A percentile compares a stretch with the other conserved stretches of the same genome.
Conservation (phyloP, 164 flowering plant genomes). For the Berberis vulgaris region DNA sequence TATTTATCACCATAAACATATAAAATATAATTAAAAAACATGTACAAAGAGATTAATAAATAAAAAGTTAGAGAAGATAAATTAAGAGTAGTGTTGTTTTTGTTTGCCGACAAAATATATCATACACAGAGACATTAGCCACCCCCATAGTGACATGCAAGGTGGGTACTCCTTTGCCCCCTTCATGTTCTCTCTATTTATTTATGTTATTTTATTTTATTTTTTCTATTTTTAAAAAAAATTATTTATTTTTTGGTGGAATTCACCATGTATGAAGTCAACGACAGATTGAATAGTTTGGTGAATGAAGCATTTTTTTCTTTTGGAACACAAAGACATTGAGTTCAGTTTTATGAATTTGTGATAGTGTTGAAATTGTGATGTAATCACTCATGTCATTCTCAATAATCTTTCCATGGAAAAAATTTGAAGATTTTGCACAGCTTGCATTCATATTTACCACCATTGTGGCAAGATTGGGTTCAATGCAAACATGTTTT, state of each 20-base stretch:
- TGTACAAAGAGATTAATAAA: not conserved
- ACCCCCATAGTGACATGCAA: conserved; percentile 7
- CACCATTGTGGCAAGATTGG: no score
- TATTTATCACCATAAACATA: not conserved
- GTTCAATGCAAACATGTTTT: no score
- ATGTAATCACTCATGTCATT: no score
- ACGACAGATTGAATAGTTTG: not conserved
- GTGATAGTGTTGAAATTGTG: no score
- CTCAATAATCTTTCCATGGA: no score
- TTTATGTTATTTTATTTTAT: not conserved
- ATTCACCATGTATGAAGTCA: not conserved
- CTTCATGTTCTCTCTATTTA: not conserved
- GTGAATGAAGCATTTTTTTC: not conserved
- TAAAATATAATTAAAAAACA: not conserved
- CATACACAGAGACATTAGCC: conserved; percentile 1
- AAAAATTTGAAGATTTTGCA: no score
- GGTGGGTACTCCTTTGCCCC: not conserved
- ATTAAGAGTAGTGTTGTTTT: not conserved
- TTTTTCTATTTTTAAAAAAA: not conserved
- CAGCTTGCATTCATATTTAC: no score
- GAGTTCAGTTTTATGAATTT: no score
- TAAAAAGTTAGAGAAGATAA: not conserved
- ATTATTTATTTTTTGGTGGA: not conserved
- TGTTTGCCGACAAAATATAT: conserved; percentile 7
- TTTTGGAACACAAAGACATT: not conserved